These are phyloP conservation scores for Cladosporium velox DNA, from an alignment of 2,329 filamentous ascomycete species.

Conservation along the genomic window DNA sequence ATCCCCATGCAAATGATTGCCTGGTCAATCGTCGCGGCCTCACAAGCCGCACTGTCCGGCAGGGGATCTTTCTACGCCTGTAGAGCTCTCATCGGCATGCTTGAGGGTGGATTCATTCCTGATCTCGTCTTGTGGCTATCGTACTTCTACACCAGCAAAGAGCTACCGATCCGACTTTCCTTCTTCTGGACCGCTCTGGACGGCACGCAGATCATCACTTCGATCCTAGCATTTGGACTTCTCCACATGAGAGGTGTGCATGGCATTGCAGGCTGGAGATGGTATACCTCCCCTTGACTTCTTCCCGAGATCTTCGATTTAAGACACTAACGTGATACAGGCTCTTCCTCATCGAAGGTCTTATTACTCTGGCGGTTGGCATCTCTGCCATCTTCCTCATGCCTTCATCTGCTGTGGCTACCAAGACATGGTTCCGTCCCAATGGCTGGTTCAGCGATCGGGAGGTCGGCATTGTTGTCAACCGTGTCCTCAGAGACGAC, in stretches of 20 bases:
- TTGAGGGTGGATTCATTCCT: constrained; percentile 30
- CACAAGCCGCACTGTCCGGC: constrained; percentile 40
- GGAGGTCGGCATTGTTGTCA: constrained; percentile 68
- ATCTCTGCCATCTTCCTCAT: constrained; percentile 40
- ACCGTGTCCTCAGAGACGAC: constrained; percentile 62
- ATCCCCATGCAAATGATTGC: constrained; percentile 40
- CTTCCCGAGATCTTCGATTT: background rate
- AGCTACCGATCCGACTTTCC: constrained; percentile 45
- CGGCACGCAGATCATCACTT: constrained; percentile 35
- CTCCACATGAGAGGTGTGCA: constrained; percentile 33
- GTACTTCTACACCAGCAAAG: constrained; percentile 46
- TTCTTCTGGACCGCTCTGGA: constrained; percentile 45
- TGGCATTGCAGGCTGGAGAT: constrained; percentile 32
- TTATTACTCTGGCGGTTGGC: constrained; percentile 34
- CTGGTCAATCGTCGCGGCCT: constrained; percentile 41
- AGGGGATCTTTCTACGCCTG: constrained; percentile 33
- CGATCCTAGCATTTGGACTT: constrained; percentile 34
- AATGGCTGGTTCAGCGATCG: constrained; percentile 67
- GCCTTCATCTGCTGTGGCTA: constrained; percentile 61
- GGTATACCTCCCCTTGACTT: constrained; percentile 27
- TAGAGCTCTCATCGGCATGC: constrained; percentile 29
- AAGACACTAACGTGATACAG: background rate
- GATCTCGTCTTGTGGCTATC: constrained; percentile 45
- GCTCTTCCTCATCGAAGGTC: constrained; percentile 38
- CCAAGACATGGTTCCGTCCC: constrained; percentile 59